A percentile compares a stretch with the other conserved stretches of the same genome.
phyloP scores from a whole-genome alignment of 148 eudicot genomes.

The Vaccinium macrocarpon region DNA sequence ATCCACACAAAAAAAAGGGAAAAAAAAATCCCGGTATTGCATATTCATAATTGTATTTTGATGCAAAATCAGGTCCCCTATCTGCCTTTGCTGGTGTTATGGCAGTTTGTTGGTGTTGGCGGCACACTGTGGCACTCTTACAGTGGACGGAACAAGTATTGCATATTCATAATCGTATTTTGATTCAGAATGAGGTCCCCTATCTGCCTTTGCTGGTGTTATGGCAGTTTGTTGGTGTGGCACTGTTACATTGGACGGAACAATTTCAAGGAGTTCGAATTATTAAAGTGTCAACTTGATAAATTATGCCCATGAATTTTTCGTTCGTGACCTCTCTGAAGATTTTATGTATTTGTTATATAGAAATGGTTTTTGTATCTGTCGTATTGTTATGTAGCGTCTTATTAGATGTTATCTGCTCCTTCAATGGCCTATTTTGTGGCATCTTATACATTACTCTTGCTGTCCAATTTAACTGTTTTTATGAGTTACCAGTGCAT shows the following conservation, averaged over 20 bases:
- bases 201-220: background rate
- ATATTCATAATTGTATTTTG: background rate
- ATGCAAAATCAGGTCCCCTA: background rate
- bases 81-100: background rate
- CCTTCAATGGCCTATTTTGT: background rate
- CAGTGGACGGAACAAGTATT: background rate
- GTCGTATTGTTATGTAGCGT: background rate
- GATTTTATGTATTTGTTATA: background rate
- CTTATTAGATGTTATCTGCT: background rate
- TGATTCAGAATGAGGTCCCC: background rate
- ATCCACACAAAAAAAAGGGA: background rate
- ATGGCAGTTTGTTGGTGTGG: too few species aligned
- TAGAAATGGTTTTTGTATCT: background rate
- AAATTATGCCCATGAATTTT: background rate
- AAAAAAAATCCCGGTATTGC: background rate
- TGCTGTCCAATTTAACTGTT: background rate
- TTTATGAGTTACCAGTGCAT: constrained; percentile 4
- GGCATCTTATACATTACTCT: background rate
- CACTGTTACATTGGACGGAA: too few species aligned
- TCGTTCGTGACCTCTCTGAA: background rate
- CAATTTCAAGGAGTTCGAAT: background rate
- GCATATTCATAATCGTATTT: too few species aligned
- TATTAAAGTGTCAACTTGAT: background rate
- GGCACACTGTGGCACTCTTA: background rate
- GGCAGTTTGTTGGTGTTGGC: background rate